Evolutionary conservation across 2,329 filamentous ascomycete species (phyloP), one percentile per base, ranked within the genome.

Genomic region (Scopulariopsis brevicaulis): DNA sequence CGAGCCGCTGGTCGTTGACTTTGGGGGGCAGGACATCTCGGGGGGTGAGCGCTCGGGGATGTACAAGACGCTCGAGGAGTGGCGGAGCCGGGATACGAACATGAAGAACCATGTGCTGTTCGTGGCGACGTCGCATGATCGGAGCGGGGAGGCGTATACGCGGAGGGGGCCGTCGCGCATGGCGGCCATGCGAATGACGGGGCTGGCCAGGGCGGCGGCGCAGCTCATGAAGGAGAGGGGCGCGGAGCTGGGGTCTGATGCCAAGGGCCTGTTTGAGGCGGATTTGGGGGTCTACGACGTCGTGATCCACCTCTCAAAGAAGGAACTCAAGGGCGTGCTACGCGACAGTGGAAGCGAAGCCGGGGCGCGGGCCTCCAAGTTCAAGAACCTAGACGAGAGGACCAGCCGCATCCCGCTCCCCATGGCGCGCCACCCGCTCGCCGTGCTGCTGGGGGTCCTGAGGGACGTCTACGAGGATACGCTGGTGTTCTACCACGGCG

Each of bases 31-130:
- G 12, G 54, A 50, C 8, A 58, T 60, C 46, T 69, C 71, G 5
- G 80, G 83, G 12, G 80, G 81, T 8, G 82, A 87, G 34, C 77
- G 86, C 12, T 73, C 81, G 35, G 74, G 77, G 2, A 84, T 94
- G 62, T 79, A 78, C 43, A 88, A 85, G 4, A 84, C 87, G 22
- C 86, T 97, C 59, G 83, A 90, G 61, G 85, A 87, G 15, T 96
- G 90, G 90, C 82, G 94, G 59, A 90, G 87, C 63, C 85, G 94
- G 57, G 94, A 99, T 66, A 91, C 92, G 1, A 84, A 81, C 57
- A 89, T 97, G 85, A 96, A 94, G 71, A 85, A 84, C 61, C 82
- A 89, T 2, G 85, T 87, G 20, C 74, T 97, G 46, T 89, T 96
- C 65, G 87, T 87, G 4, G 90, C 90, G 2, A 91, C 90, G 0